Evolutionary conservation across 139 green algal species (phyloP).

Genomic region (Micractinium sp.): DNA sequence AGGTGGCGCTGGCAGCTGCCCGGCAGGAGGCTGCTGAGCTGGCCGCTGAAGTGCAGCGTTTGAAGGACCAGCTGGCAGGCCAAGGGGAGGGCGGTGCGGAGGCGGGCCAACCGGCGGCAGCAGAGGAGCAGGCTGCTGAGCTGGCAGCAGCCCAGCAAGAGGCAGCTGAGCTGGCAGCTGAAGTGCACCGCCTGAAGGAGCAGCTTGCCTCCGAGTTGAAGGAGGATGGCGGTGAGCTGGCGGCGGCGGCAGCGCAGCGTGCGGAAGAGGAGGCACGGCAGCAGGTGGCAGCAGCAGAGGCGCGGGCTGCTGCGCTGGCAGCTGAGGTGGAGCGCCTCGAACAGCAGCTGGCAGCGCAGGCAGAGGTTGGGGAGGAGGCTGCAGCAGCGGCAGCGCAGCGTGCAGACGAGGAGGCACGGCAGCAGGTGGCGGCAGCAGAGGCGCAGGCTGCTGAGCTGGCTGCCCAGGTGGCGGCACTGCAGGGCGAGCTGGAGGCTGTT

Average conservation of each 20-base stretch:
- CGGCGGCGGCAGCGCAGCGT: too few species aligned
- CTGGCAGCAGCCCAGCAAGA: neutral
- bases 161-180: conserved; percentile 5
- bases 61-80: conserved; percentile 21
- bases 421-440: neutral
- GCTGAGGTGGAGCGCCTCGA: conserved; percentile 10
- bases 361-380: neutral
- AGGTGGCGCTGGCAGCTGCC: neutral
- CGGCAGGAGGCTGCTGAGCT: neutral
- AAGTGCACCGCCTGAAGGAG: conserved; percentile 26
- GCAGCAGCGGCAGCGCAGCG: neutral
- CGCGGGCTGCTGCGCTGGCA: neutral
- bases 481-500: conserved; percentile 33
- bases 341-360: neutral
- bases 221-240: neutral
- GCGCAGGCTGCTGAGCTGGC: neutral
- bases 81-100: neutral
- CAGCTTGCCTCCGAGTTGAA: neutral
- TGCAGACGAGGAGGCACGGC: neutral
- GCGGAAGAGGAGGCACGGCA: neutral
- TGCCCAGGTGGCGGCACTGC: conserved; percentile 14
- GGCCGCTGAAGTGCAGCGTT: neutral
- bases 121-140: neutral
- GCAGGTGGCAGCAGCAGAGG: neutral
- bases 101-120: neutral